A percentile compares a stretch with the other conserved stretches of the same genome.
phyloP scores from a whole-genome alignment of 352 stramenopile species.

The Ophiocytium majus region DNA sequence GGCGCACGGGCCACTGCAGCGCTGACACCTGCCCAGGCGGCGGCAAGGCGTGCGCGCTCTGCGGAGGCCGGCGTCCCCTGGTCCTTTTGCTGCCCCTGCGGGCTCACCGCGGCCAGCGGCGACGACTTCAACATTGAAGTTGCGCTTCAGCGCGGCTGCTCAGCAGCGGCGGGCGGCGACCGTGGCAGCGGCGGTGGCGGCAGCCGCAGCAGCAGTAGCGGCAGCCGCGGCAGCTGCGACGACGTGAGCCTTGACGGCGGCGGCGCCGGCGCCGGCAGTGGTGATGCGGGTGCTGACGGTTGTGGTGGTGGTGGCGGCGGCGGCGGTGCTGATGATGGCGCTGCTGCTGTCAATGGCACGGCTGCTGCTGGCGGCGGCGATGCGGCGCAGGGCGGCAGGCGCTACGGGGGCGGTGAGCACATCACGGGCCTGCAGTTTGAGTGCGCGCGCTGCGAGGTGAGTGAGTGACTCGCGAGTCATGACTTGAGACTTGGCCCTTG shows the following conservation, averaged over 20 bases:
- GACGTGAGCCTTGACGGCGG: too few relatives aligned
- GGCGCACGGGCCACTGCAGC: too few relatives aligned
- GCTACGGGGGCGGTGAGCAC: neutral
- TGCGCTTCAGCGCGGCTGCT: too few relatives aligned
- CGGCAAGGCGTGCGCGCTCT: neutral
- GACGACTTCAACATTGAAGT: conserved; percentile 6
- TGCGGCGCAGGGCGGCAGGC: neutral
- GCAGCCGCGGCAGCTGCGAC: too few relatives aligned
- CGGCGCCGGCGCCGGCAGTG: too few relatives aligned
- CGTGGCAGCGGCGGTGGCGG: neutral
- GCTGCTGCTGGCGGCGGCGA: neutral
- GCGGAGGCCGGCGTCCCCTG: neutral
- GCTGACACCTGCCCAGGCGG: neutral
- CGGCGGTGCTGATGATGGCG: neutral
- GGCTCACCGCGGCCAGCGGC: neutral
- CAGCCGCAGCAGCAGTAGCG: too few relatives aligned
- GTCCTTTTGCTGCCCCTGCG: conserved; percentile 17
- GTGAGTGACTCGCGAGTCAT: too few relatives aligned
- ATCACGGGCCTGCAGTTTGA: conserved; percentile 5
- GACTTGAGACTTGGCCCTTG: too few relatives aligned
- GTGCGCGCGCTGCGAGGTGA: conserved; percentile 17
- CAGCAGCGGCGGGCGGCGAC: too few relatives aligned
- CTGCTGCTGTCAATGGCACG: neutral
- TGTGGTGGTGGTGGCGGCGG: too few relatives aligned
- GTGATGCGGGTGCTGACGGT: too few relatives aligned